Percentiles rank a stretch among this genome's conserved stretches.
phyloP scores from a whole-genome alignment of 2,329 filamentous ascomycete species.

The Colletotrichum sojae region DNA sequence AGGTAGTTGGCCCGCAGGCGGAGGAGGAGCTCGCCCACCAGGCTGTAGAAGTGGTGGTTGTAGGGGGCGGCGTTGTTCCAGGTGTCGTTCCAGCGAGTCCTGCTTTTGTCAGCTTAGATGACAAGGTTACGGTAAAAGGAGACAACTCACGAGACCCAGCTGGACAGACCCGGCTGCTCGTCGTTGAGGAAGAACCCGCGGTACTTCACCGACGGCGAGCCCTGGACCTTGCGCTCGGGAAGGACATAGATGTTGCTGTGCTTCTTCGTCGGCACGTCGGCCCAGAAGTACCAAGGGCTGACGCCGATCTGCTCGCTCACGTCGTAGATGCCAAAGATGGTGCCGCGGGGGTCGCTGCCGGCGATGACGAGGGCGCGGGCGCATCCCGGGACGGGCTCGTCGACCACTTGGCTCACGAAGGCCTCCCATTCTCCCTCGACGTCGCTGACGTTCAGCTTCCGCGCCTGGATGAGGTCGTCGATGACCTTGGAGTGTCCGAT shows the following conservation, averaged over 20 bases:
- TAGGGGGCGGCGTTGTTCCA: constrained; percentile 62
- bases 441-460: constrained; percentile 69
- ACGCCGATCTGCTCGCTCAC: constrained; percentile 82
- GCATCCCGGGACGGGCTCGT: constrained; percentile 69
- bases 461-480: constrained; percentile 67
- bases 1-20: constrained; percentile 81
- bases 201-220: constrained; percentile 75
- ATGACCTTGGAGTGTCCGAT: constrained; percentile 75
- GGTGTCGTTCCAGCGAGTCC: constrained; percentile 57
- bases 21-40: constrained; percentile 79
- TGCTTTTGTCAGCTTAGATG: constrained; percentile 7
- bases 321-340: constrained; percentile 80
- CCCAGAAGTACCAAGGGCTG: constrained; percentile 79
- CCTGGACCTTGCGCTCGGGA: constrained; percentile 67
- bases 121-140: neutral
- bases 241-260: constrained; percentile 69
- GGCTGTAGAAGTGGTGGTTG: constrained; percentile 75
- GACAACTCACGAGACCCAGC: constrained; percentile 66
- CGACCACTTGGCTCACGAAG: constrained; percentile 72
- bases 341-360: constrained; percentile 74
- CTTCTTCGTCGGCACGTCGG: constrained; percentile 70
- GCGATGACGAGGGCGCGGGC: constrained; percentile 75
- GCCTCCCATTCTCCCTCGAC: constrained; percentile 79
- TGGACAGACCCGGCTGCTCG: constrained; percentile 76
- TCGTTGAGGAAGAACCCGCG: constrained; percentile 81